Base-by-base conservation (phyloP, 129 eudicot species). In the Flaveria linearis region DNA sequence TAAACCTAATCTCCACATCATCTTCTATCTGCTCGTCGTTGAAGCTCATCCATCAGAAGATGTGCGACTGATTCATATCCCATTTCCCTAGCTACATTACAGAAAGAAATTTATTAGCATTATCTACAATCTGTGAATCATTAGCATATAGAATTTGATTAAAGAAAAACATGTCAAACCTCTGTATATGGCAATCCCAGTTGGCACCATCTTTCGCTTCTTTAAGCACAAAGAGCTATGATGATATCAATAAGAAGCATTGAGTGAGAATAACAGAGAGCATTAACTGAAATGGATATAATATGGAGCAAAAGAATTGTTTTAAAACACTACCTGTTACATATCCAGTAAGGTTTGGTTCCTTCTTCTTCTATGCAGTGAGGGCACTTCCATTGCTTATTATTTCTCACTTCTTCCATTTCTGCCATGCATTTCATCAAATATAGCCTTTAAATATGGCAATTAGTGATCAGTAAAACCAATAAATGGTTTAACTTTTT, bases 381-480 rank as follows among this genome's bases (percentile, higher is more conserved):
- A 45, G 96, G 96, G 45, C 91, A 89, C 58, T 85, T 87, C 96
- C 96, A 89, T 63, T 87, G 53, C 85, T 87, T 85, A 75, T 89
- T 83, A 15, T 82, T 76, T 85, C 85, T 83, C 77, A 87, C 96
- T 56, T 89, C 96, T 63, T 89, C 96, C 82, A 89, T 79, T 76
- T 89, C 96, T 89, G 77, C 36, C 9, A 62, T 7, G 51, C 39
- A 14, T 13, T 36, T 63, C 10, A 14, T 0, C 1, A 23, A 9
- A 22, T 1, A 58, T 36, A 36, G 1, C 1, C 7, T 4, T 36
- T 36, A 36, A 36, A 36, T 36, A 5, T 36, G 41, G 8, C 41
- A 5, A 36, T 0, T 36, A 36, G 41, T 36, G 41, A 36, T 36
- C 41, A 36, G 41, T 36, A 36, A 36, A 36, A 36, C 7, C 41